These are phyloP conservation scores for Globisporangium paddicum DNA, from an alignment of 352 stramenopile species.

Conservation along the genomic window DNA sequence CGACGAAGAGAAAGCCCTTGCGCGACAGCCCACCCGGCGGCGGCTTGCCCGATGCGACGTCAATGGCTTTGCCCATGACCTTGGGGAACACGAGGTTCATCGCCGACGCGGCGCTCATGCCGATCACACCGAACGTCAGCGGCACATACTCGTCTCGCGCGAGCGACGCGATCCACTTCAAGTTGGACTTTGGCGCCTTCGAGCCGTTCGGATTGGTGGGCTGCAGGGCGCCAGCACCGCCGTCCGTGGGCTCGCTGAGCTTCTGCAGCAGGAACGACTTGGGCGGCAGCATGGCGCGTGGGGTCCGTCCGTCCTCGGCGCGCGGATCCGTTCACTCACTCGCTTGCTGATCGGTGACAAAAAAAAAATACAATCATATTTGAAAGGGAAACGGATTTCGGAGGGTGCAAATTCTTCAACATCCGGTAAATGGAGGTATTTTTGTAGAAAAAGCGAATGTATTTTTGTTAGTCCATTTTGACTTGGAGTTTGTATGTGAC, in stretches of 20 bases:
- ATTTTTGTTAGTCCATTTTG: too few relatives aligned
- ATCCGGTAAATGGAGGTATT: too few relatives aligned
- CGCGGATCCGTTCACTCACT: background rate
- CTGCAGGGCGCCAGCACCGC: conserved; percentile 5
- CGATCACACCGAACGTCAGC: conserved; percentile 63
- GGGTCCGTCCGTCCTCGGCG: too few relatives aligned
- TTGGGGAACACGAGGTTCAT: conserved; percentile 89
- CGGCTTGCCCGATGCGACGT: conserved; percentile 74
- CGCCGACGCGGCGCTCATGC: conserved; percentile 79
- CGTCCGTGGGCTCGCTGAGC: conserved; percentile 30
- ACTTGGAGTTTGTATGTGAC: too few relatives aligned
- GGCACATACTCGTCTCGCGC: conserved; percentile 62
- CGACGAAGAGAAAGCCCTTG: conserved; percentile 84
- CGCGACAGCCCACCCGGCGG: conserved; percentile 63
- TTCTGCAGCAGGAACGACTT: conserved; percentile 73
- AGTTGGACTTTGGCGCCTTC: conserved; percentile 28
- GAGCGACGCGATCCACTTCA: conserved; percentile 66
- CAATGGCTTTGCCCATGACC: conserved; percentile 87
- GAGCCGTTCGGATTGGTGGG: background rate
- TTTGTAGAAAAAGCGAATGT: too few relatives aligned
- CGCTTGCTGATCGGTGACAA: background rate
- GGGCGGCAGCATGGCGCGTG: conserved; percentile 41
- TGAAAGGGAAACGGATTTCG: too few relatives aligned
- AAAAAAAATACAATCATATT: too few relatives aligned
- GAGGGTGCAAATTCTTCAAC: too few relatives aligned